Percentiles rank a stretch among this genome's conserved stretches.
Conservation (phyloP, 1,284 basidiomycete genomes). For the Irpex sp. region DNA sequence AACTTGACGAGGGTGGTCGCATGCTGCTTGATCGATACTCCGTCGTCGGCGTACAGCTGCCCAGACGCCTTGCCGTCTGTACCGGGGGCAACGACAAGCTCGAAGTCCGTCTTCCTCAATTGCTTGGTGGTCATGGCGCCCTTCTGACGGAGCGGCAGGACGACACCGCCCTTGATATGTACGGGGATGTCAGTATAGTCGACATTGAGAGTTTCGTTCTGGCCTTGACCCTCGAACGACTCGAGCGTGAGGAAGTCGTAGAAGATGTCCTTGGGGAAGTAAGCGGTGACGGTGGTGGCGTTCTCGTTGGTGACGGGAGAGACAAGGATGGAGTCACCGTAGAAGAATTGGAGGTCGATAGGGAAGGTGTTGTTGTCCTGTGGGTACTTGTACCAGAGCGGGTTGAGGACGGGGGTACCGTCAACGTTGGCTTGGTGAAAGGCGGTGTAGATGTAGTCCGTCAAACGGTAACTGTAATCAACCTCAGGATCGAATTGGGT, state of each 20-base stretch:
- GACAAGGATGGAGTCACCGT: conserved; percentile 61
- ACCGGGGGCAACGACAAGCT: conserved; percentile 58
- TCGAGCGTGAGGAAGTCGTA: conserved; percentile 58
- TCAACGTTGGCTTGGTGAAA: conserved; percentile 57
- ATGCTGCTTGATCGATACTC: conserved; percentile 47
- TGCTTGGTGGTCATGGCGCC: conserved; percentile 58
- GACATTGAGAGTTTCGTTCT: conserved; percentile 47
- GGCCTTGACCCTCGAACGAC: conserved; percentile 43
- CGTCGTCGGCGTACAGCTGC: conserved; percentile 59
- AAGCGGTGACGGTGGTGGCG: conserved; percentile 54
- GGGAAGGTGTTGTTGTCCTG: conserved; percentile 53
- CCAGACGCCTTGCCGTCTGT: conserved; percentile 46
- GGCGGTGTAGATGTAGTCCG: conserved; percentile 73
- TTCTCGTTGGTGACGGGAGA: conserved; percentile 66
- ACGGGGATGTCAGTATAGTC: conserved; percentile 57
- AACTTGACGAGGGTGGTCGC: conserved; percentile 43
- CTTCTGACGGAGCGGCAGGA: conserved; percentile 52
- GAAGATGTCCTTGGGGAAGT: conserved; percentile 62
- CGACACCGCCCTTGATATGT: conserved; percentile 54
- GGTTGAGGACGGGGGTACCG: conserved; percentile 60
- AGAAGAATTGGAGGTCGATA: conserved; percentile 70
- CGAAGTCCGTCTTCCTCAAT: conserved; percentile 54
- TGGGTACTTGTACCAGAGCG: conserved; percentile 65
- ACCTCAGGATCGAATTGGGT: background rate
- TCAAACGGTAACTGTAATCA: conserved; percentile 49